Conservation (phyloP, 495 filamentous ascomycete genomes). For the Alectoria sarmentosa region DNA sequence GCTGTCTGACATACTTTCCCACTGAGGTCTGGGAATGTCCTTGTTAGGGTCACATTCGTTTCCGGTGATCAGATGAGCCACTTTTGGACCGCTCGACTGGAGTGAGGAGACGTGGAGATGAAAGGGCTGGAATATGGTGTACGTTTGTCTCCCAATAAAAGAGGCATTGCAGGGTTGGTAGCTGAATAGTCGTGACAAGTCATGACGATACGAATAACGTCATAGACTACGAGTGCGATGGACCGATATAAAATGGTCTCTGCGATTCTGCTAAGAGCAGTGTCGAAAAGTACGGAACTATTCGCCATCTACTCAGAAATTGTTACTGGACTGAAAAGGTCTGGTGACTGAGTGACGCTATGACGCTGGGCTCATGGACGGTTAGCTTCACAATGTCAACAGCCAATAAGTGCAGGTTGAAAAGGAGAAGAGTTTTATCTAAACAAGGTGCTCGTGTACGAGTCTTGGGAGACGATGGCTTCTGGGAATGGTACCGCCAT, state of each 20-base stretch:
- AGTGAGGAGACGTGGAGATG: neutral
- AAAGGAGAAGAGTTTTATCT: neutral
- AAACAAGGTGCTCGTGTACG: neutral
- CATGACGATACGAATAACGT: neutral
- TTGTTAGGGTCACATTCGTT: conserved; percentile 40
- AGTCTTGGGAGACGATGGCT: neutral
- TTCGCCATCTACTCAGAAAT: no score
- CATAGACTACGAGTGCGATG: neutral
- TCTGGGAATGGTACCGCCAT: neutral
- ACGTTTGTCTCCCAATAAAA: neutral
- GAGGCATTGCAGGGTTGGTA: neutral
- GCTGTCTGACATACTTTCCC: conserved; percentile 29
- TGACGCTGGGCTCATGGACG: neutral
- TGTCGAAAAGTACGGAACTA: neutral
- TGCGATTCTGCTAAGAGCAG: neutral
- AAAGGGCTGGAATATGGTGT: neutral
- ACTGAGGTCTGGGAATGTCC: conserved; percentile 38
- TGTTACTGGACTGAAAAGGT: neutral
- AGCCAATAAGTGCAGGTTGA: no score
- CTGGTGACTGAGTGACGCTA: neutral
- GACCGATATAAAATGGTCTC: neutral
- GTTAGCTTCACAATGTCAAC: neutral
- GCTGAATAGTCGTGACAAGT: neutral
- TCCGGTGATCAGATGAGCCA: conserved; percentile 27
- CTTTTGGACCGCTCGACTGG: neutral